phyloP scores from a whole-genome alignment of 2,329 filamentous ascomycete species.

The Monosporascus sp. region DNA sequence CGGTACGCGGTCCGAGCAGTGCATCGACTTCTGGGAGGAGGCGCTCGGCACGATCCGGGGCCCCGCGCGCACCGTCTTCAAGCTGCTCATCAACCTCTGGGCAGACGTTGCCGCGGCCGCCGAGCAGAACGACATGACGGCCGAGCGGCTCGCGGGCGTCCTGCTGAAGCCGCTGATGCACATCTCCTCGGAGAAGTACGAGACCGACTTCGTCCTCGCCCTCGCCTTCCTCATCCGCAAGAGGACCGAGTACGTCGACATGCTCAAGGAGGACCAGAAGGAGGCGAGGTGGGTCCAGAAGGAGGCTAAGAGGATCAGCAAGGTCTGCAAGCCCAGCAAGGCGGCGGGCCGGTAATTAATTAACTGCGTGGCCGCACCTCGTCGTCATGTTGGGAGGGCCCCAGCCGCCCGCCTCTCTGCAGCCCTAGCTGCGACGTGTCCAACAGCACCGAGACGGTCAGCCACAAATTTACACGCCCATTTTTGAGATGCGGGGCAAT shows the following conservation, averaged over 20 bases:
- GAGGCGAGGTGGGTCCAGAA: conserved; percentile 23
- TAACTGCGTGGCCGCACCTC: conserved; percentile 9
- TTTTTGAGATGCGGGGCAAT: too few relatives aligned
- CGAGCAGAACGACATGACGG: conserved; percentile 38
- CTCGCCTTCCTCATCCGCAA: conserved; percentile 40
- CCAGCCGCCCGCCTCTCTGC: conserved; percentile 3
- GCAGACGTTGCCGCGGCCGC: conserved; percentile 35
- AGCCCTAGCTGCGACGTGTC: too few relatives aligned
- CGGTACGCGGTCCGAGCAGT: conserved; percentile 32
- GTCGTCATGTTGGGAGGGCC: neutral
- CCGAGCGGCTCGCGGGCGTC: conserved; percentile 35
- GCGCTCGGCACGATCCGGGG: conserved; percentile 35
- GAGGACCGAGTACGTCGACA: conserved; percentile 34
- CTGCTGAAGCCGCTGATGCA: conserved; percentile 38
- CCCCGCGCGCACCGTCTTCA: conserved; percentile 32
- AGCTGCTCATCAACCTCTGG: conserved; percentile 40
- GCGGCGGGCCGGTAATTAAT: neutral
- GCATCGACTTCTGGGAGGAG: conserved; percentile 44
- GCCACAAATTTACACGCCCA: too few relatives aligned
- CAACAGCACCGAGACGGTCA: too few relatives aligned
- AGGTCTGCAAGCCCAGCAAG: conserved; percentile 15
- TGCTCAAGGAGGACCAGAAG: conserved; percentile 28
- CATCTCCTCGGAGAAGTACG: conserved; percentile 24
- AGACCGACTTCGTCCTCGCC: conserved; percentile 38
- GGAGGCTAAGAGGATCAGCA: conserved; percentile 19